A percentile compares a stretch with the other conserved stretches of the same genome.
phyloP scores from a whole-genome alignment of 164 flowering plant species.

The Chimonanthus praecox region DNA sequence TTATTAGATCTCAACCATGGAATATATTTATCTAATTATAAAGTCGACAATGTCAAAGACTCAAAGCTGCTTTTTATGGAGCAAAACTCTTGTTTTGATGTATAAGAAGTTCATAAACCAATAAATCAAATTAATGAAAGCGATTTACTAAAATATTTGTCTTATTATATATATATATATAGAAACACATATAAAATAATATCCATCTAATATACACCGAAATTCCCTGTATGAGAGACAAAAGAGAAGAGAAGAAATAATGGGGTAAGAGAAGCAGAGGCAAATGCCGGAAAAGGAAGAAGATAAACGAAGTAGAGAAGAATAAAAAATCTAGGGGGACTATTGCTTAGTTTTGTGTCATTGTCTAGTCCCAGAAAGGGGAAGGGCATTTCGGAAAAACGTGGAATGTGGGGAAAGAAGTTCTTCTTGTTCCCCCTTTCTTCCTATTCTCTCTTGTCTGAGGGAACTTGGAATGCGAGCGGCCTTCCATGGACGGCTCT shows the following conservation, averaged over 20 bases:
- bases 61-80: no score
- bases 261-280: background rate
- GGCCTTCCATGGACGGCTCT: background rate
- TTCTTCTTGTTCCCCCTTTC: background rate
- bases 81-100: no score
- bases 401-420: conserved; percentile 2
- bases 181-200: background rate
- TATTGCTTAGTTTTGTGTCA: background rate
- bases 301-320: background rate
- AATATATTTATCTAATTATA: no score
- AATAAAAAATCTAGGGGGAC: no score
- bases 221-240: background rate
- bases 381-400: background rate
- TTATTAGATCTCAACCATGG: no score
- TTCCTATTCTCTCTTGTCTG: background rate
- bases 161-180: background rate
- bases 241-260: no score
- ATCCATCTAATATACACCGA: background rate
- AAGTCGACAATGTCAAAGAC: no score
- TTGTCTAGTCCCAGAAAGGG: background rate
- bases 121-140: no score
- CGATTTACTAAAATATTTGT: no score
- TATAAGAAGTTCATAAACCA: no score
- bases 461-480: background rate
- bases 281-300: background rate